Evolutionary conservation across 2,329 filamentous ascomycete genomes (phyloP), one percentile per base, ranked within the genome.

Genomic region (Westerdykella sp.): DNA sequence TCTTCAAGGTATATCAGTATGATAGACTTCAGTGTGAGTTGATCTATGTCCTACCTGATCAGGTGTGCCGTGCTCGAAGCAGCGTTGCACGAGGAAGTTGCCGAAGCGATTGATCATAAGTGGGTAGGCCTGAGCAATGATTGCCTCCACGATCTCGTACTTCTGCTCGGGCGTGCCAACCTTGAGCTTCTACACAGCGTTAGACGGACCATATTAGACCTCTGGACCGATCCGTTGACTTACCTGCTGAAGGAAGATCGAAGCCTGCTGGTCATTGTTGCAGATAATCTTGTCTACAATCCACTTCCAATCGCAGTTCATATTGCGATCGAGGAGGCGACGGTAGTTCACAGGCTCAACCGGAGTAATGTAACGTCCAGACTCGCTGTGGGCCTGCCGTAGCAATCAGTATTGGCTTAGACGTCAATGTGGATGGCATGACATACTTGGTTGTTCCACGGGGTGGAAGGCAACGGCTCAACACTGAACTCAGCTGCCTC

Each of bases 231-330:
- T 21, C 18, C 6, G 4, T 3, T 5, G 13, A 9, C 32, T 18
- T 35, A 35, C 32, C 71, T 98, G 93, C 67, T 98, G 93, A 36
- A 98, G 75, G 70, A 98, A 98, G 59, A 98, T 97, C 2, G 93
- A 98, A 9, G 94, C 93, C 69, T 98, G 93, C 69, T 98, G 93
- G 63, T 98, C 93, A 67, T 98, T 97, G 73, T 90, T 96, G 79
- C 88, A 94, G 54, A 98, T 90, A 63, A 98, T 98, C 75, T 97
- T 97, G 73, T 98, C 91, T 43, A 98, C 93, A 56, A 98, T 96
- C 66, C 95, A 96, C 71, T 93, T 95, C 93, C 91, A 98, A 72
- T 98, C 94, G 71, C 91, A 97, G 60, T 87, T 95, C 68, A 95
- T 88, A 63, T 91, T 95, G 61, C 90, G 89, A 62, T 98, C 93